Conservation (phyloP, 1,284 basidiomycete genomes). For the Cystobasidium pallidum region DNA sequence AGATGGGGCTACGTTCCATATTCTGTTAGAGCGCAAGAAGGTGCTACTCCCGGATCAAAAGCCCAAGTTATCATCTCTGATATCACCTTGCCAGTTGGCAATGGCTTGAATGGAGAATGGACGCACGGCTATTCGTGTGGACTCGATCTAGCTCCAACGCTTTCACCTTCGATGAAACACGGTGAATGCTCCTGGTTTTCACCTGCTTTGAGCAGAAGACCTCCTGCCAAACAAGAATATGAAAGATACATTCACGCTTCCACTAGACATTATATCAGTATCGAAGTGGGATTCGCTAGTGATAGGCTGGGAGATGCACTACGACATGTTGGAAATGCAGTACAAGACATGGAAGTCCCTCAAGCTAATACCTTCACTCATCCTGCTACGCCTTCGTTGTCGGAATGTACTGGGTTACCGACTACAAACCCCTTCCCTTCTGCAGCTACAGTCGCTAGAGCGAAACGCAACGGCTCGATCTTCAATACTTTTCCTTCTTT, state of each 20-base stretch:
- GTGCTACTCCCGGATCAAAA: conserved; percentile 52
- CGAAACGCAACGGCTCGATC: conserved; percentile 10
- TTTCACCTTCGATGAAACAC: conserved; percentile 51
- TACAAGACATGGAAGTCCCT: conserved; percentile 50
- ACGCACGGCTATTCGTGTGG: conserved; percentile 54
- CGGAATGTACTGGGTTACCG: conserved; percentile 51
- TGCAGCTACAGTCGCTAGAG: conserved; percentile 32
- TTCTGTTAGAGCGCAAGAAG: conserved; percentile 50
- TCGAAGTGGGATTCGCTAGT: conserved; percentile 54
- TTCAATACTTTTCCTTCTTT: conserved; percentile 16
- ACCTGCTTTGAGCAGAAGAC: conserved; percentile 52
- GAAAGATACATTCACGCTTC: conserved; percentile 54
- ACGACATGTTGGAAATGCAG: conserved; percentile 42
- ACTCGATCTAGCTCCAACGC: conserved; percentile 53
- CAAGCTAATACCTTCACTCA: conserved; percentile 49
- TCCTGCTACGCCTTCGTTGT: conserved; percentile 50
- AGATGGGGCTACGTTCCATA: conserved; percentile 57
- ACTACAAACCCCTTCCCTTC: conserved; percentile 48
- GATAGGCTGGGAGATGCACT: conserved; percentile 47
- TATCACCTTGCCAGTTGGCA: conserved; percentile 53
- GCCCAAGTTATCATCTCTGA: conserved; percentile 53
- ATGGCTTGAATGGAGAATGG: conserved; percentile 49
- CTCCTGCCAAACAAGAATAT: conserved; percentile 50
- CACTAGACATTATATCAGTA: conserved; percentile 56
- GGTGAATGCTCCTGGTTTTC: conserved; percentile 55